Evolutionary conservation across 83 land plant genomes (phyloP), one percentile per base, ranked within the genome.

Genomic region (Larix sibirica): DNA sequence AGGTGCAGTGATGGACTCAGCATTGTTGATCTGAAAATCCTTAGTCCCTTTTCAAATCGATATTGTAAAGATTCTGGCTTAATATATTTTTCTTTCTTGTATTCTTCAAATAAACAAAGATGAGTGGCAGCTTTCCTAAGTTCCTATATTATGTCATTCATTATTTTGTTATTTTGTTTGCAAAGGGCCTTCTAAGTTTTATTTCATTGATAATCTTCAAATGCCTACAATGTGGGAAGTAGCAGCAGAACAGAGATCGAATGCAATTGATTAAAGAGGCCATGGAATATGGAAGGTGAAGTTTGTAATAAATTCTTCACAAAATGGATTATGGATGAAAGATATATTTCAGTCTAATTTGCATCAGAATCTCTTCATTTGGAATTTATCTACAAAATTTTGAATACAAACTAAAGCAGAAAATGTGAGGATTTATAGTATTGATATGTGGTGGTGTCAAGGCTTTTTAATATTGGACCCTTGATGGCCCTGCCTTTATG

Each of bases 391-490:
- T 65, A 26, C 26, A 26, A 10, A 65, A 65, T n/a, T 65, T 50
- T 50, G 12, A 23, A 6, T 65, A 7, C 3, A 65, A 65, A 65
- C 10, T 26, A 65, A 65, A 26, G 54, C 54, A n/a, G 26, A n/a
- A 65, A 65, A 65, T 9, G 13, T 26, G 9, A 21, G 26, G 33
- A 9, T 65, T 9, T 65, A 33, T 65, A 21, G 26, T 65, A 7
- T 36, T 74, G 44, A 50, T 74, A 17, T 38, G 42, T 62, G 69
- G 82, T 26, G 18, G 67, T 62, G 12, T 81, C 20, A 81, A 61
- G 6, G 4, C 0, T 31, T 9, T 38, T 33, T 33, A 21, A 20
- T 59, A 58, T 26, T 28, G 79, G 33, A 58, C 61, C 6, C 58
- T 9, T 17, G 31, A 82, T 58, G 10, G 17, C 61, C 80, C 40